These are phyloP conservation scores for Corymbia citriodora DNA, from an alignment of 441 rosid genomes.

Conservation along the genomic window DNA sequence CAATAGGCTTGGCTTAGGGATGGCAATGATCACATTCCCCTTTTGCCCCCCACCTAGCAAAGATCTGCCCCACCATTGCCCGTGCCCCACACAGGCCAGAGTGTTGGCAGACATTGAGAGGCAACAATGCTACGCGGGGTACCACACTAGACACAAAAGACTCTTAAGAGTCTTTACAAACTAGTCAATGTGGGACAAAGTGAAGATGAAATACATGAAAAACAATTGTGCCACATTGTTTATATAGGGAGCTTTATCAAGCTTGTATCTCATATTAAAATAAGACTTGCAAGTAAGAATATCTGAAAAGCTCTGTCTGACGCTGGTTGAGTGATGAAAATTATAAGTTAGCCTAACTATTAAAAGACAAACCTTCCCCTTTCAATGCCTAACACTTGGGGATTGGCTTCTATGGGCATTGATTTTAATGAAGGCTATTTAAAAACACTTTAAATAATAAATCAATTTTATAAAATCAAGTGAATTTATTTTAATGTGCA, in stretches of 20 bases:
- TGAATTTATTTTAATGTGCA: not conserved
- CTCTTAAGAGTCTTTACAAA: not conserved
- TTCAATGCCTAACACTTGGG: not conserved
- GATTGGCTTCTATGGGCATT: not conserved
- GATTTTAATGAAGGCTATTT: not conserved
- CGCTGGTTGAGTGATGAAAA: not conserved
- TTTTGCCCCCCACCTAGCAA: not conserved
- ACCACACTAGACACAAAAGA: not conserved
- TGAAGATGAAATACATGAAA: not conserved
- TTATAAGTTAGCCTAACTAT: not conserved
- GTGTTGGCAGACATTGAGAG: not conserved
- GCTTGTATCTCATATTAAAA: not conserved
- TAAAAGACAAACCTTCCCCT: not conserved
- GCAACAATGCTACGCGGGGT: not conserved
- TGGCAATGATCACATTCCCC: not conserved
- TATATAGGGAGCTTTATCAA: not conserved
- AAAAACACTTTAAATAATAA: not conserved
- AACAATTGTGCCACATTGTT: not conserved
- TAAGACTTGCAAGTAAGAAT: not conserved
- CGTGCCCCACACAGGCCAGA: not conserved
- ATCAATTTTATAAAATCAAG: not conserved
- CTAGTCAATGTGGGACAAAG: not conserved
- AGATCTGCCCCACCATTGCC: not conserved
- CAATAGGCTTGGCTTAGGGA: not conserved
- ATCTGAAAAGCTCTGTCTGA: not conserved